Percentiles rank a stretch among this genome's conserved stretches.
These are phyloP conservation scores for Solanum megistacrolobum DNA, from an alignment of 257 asterid genomes.

Conservation along the genomic window DNA sequence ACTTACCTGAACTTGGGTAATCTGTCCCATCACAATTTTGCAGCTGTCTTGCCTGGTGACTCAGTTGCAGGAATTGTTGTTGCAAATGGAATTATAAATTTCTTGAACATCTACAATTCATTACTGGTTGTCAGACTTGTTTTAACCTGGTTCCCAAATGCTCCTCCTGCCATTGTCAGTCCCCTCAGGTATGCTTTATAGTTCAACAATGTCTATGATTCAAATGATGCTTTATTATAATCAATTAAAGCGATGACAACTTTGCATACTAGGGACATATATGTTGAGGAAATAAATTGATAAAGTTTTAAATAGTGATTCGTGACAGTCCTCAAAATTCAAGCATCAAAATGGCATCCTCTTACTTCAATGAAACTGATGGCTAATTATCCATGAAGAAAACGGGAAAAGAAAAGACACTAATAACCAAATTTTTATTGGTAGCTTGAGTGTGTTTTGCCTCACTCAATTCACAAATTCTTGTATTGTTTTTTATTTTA, in stretches of 20 bases:
- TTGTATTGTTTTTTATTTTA: not conserved
- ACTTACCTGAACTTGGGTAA: conserved; percentile 15
- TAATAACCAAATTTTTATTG: not conserved
- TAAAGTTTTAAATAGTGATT: not conserved
- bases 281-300: not conserved
- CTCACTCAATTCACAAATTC: not conserved
- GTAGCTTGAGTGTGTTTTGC: not conserved
- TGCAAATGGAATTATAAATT: conserved; percentile 57
- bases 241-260: not conserved
- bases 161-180: conserved; percentile 74
- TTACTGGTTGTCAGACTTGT: conserved; percentile 71
- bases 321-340: not conserved
- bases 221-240: not conserved
- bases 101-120: conserved; percentile 80
- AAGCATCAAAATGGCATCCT: not conserved
- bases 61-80: conserved; percentile 74
- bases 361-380: not conserved
- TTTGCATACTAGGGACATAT: not conserved
- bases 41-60: conserved; percentile 85
- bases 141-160: conserved; percentile 89
- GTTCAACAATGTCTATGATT: not conserved
- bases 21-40: conserved; percentile 40
- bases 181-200: conserved; percentile 58
- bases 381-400: not conserved
- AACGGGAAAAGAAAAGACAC: not conserved